These are phyloP conservation scores for Chlorella sp. DNA, from an alignment of 139 green algal species.

Conservation along the genomic window DNA sequence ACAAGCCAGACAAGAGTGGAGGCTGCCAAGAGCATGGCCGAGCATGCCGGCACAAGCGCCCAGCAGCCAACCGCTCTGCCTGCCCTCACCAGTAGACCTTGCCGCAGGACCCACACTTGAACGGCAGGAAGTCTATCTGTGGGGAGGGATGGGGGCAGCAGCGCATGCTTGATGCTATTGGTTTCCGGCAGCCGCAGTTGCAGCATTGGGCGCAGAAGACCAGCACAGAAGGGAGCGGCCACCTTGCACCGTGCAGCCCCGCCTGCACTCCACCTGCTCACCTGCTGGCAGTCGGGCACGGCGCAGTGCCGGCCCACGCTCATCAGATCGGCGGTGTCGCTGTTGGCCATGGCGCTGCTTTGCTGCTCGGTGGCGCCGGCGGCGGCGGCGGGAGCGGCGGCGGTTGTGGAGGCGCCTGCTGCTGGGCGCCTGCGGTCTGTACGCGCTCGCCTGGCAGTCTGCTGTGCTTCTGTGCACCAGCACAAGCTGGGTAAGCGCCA, in stretches of 20 bases:
- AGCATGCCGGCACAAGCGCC: too few species aligned
- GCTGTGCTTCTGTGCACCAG: too few species aligned
- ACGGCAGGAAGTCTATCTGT: constrained; percentile 83
- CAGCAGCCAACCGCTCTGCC: too few species aligned
- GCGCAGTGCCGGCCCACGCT: constrained; percentile 64
- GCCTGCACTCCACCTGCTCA: not conserved
- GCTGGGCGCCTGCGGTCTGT: not conserved
- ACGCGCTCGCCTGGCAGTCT: too few species aligned
- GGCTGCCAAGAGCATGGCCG: too few species aligned
- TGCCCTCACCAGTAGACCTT: constrained; percentile 57
- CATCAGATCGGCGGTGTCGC: constrained; percentile 55
- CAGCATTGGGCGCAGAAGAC: not conserved
- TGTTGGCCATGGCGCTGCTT: constrained; percentile 33
- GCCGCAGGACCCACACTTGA: constrained; percentile 68
- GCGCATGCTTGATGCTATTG: too few species aligned
- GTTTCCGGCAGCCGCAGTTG: too few species aligned
- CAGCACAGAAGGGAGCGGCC: too few species aligned
- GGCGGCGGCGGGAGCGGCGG: not conserved
- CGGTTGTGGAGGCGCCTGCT: not conserved
- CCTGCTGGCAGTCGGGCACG: constrained; percentile 47
- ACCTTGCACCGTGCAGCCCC: not conserved
- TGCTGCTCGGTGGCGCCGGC: not conserved
- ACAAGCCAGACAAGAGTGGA: too few species aligned
- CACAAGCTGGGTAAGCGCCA: too few species aligned
- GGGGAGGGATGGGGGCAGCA: not conserved